These are phyloP conservation scores for Pachysandra terminalis DNA, from an alignment of 164 flowering plant species.

Conservation along the genomic window DNA sequence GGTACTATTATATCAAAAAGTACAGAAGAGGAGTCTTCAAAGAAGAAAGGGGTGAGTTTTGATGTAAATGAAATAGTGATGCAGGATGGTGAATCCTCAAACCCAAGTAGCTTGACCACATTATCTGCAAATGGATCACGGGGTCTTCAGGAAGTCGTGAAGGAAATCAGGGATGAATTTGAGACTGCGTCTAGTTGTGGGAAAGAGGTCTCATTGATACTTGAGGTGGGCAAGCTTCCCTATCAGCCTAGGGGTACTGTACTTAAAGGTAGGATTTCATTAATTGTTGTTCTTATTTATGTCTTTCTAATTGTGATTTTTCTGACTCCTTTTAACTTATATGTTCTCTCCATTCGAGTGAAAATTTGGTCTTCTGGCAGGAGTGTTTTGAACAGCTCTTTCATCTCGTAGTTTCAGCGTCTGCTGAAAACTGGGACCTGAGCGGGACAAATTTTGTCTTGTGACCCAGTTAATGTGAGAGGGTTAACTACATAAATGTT, in stretches of 20 bases:
- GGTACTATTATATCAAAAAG: background rate
- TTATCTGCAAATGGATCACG: constrained; percentile 50
- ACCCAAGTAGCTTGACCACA: constrained; percentile 46
- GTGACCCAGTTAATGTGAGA: background rate
- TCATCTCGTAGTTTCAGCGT: background rate
- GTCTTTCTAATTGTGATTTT: background rate
- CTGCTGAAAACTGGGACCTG: background rate
- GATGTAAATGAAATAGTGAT: background rate
- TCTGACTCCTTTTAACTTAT: background rate
- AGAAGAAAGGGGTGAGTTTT: constrained; percentile 4
- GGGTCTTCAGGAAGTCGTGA: constrained; percentile 73
- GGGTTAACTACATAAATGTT: background rate
- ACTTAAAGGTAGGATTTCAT: constrained; percentile 50
- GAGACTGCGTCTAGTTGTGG: constrained; percentile 65
- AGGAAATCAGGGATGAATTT: constrained; percentile 78
- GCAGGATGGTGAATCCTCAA: constrained; percentile 52
- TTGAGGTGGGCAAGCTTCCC: constrained; percentile 78
- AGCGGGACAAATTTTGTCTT: background rate
- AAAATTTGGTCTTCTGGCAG: too few species aligned
- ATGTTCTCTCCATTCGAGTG: too few species aligned
- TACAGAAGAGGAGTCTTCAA: background rate
- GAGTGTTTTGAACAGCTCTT: background rate
- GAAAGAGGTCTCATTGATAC: constrained; percentile 72
- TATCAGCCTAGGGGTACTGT: constrained; percentile 47
- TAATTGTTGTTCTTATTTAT: background rate